Evolutionary conservation across 2,329 filamentous ascomycete genomes (phyloP).

Genomic region (Drechslerella coelobrocha): DNA sequence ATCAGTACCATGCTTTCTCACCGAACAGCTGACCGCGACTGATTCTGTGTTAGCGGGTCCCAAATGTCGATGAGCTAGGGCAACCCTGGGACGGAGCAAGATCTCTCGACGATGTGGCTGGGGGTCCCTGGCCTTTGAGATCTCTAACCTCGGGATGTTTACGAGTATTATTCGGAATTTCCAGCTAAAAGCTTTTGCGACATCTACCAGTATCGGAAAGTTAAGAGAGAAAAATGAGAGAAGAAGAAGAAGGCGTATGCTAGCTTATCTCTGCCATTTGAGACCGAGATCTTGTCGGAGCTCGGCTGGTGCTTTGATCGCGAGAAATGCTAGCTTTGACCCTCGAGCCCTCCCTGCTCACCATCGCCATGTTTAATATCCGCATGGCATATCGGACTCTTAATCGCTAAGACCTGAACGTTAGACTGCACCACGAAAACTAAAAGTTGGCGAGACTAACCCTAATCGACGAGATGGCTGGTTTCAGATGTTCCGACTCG

Average conservation of each 20-base stretch:
- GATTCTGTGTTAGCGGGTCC: neutral
- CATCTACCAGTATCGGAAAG: neutral
- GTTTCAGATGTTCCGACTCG: neutral
- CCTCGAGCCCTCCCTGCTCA: neutral
- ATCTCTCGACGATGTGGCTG: neutral
- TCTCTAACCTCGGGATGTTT: neutral
- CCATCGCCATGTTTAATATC: neutral
- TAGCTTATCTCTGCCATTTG: neutral
- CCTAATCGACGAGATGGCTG: neutral
- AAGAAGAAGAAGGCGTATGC: neutral
- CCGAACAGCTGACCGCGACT: slow-evolving; percentile 7
- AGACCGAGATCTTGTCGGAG: neutral
- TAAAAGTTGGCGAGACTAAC: neutral
- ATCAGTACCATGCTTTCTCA: slow-evolving; percentile 4
- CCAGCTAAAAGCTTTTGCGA: neutral
- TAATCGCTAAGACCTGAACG: neutral
- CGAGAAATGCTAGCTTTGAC: neutral
- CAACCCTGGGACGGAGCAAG: neutral
- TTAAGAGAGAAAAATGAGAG: neutral
- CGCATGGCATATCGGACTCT: neutral
- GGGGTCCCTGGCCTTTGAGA: neutral
- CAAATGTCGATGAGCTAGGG: neutral
- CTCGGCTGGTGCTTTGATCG: slow-evolving; percentile 8
- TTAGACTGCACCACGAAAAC: neutral
- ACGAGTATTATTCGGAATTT: neutral